phyloP scores from a whole-genome alignment of 148 eudicot genomes.

The Fagopyrum tataricum region DNA sequence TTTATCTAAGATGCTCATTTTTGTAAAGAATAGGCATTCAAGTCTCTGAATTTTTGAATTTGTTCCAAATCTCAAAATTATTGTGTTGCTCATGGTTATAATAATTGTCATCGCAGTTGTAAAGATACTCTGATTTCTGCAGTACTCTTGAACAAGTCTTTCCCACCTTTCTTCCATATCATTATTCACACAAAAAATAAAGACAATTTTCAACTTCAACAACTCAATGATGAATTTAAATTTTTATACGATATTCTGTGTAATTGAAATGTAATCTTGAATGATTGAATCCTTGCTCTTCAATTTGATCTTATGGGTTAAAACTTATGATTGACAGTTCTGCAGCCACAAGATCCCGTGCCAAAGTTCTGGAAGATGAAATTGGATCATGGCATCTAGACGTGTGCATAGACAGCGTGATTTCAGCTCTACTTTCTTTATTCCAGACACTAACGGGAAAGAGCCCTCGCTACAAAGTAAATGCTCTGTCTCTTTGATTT shows the following conservation, averaged over 20 bases:
- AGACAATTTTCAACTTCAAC: not conserved
- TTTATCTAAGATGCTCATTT: too few relatives aligned
- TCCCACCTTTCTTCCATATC: not conserved
- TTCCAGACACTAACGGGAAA: conserved; percentile 88
- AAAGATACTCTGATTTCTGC: not conserved
- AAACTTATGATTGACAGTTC: conserved; percentile 41
- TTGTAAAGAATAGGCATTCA: not conserved
- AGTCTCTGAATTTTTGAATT: not conserved
- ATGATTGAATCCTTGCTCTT: too few relatives aligned
- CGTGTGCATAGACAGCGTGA: conserved; percentile 71
- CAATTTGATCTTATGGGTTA: not conserved
- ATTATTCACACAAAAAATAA: not conserved
- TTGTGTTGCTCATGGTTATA: not conserved
- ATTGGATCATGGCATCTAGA: conserved; percentile 96
- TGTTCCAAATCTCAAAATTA: not conserved
- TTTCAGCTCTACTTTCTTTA: conserved; percentile 68
- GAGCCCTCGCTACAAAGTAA: conserved; percentile 83
- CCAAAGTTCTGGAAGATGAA: conserved; percentile 73
- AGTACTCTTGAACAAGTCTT: not conserved
- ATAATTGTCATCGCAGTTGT: not conserved
- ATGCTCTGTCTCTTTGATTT: too few relatives aligned
- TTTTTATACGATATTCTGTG: not conserved
- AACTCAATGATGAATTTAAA: not conserved
- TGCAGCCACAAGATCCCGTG: conserved; percentile 67
- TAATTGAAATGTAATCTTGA: not conserved